phyloP scores from a whole-genome alignment of 1,139 yeast species.

The Kluyveromyces sp. region DNA sequence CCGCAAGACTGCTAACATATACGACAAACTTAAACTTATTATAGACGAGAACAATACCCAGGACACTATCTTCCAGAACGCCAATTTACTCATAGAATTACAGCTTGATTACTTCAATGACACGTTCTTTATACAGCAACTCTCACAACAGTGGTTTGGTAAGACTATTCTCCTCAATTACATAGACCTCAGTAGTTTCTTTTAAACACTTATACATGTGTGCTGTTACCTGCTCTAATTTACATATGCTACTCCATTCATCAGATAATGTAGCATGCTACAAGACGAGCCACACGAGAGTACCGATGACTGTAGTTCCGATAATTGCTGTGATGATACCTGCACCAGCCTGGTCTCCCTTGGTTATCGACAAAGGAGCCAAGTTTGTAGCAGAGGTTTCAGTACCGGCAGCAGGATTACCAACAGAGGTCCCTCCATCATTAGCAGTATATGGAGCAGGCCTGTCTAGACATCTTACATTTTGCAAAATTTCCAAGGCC shows the following conservation, averaged over 20 bases:
- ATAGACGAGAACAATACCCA: conserved; percentile 16
- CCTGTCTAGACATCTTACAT: conserved; percentile 46
- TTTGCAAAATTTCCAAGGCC: conserved; percentile 73
- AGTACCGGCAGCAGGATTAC: conserved; percentile 57
- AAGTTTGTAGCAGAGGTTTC: conserved; percentile 33
- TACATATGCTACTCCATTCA: conserved; percentile 1
- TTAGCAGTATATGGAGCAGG: conserved; percentile 53
- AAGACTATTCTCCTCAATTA: conserved; percentile 12
- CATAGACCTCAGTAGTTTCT: conserved; percentile 6
- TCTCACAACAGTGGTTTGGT: conserved; percentile 23
- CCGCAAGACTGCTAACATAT: conserved; percentile 17
- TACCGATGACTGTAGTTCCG: conserved; percentile 38
- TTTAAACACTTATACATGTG: conserved; percentile 7
- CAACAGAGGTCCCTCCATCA: conserved; percentile 55
- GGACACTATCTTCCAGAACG: conserved; percentile 16
- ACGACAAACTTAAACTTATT: conserved; percentile 14
- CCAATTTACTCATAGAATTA: conserved; percentile 17
- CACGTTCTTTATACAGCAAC: conserved; percentile 17
- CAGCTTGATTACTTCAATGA: conserved; percentile 31
- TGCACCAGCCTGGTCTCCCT: conserved; percentile 81
- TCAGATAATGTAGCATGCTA: conserved; percentile 19
- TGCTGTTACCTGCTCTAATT: not conserved
- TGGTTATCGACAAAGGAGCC: conserved; percentile 44
- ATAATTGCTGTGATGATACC: conserved; percentile 68
- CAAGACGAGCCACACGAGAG: conserved; percentile 67